Evolutionary conservation across 306 rosid genomes (phyloP).

Genomic region (Prunus mira): DNA sequence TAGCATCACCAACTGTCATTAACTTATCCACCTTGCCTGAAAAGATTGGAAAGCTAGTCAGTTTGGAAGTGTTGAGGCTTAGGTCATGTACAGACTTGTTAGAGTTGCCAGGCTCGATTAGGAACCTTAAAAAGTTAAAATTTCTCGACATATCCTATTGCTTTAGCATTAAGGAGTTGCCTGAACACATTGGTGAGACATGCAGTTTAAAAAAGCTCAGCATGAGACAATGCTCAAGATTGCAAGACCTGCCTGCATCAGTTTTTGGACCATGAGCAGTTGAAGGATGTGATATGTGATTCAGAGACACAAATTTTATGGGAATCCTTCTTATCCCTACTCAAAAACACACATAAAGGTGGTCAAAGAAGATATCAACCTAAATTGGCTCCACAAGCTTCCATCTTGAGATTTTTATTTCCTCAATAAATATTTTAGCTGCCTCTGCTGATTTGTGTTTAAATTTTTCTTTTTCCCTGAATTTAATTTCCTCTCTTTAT

Average conservation of each 20-base stretch:
- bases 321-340: neutral
- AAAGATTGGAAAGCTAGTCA: slow-evolving; percentile 29
- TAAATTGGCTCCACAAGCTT: slow-evolving; percentile 37
- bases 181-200: slow-evolving; percentile 42
- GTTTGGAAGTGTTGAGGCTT: slow-evolving; percentile 53
- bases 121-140: slow-evolving; percentile 23
- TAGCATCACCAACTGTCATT: slow-evolving; percentile 55
- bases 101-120: slow-evolving; percentile 44
- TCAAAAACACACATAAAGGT: neutral
- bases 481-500: no score
- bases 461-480: no score
- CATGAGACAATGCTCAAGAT: slow-evolving; percentile 36
- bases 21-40: slow-evolving; percentile 44
- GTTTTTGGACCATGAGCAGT: slow-evolving; percentile 14
- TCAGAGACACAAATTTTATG: slow-evolving; percentile 11
- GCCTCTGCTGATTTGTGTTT: neutral
- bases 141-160: slow-evolving; percentile 55
- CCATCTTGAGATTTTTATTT: neutral
- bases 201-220: slow-evolving; percentile 25
- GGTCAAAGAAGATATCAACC: slow-evolving; percentile 31
- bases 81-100: slow-evolving; percentile 42
- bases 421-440: neutral
- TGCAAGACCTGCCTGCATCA: slow-evolving; percentile 39
- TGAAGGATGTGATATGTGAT: slow-evolving; percentile 40
- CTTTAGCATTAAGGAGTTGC: slow-evolving; percentile 35